Evolutionary conservation across 2,329 filamentous ascomycete genomes (phyloP).

Genomic region (Botrytis pseudocinerea): DNA sequence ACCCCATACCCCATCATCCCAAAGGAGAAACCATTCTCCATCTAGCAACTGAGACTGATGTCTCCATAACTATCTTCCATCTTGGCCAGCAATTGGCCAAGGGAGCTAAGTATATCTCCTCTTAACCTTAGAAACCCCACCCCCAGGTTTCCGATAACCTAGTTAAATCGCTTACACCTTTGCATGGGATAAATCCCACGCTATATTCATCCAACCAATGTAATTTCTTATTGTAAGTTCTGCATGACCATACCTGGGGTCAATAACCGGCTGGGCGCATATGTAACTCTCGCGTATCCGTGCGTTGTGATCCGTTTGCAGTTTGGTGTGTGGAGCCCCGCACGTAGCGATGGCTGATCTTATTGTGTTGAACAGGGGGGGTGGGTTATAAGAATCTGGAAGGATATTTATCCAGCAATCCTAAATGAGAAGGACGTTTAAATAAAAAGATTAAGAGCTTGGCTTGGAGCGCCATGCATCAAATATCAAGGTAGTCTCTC

Average conservation of each 20-base stretch:
- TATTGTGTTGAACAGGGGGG: background rate
- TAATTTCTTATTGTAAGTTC: background rate
- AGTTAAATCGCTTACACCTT: background rate
- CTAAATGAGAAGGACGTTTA: background rate
- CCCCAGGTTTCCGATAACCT: conserved; percentile 10
- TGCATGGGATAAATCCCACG: background rate
- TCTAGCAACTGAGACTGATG: background rate
- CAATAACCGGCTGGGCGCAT: conserved; percentile 5
- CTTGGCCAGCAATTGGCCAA: conserved; percentile 8
- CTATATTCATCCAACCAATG: conserved; percentile 5
- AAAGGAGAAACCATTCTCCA: conserved; percentile 10
- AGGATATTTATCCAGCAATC: conserved; percentile 15
- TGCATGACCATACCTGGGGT: background rate
- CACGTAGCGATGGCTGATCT: background rate
- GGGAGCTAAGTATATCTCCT: background rate
- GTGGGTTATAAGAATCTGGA: background rate
- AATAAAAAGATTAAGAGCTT: background rate
- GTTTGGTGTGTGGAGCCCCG: conserved; percentile 17
- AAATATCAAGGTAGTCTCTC: background rate
- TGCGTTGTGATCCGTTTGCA: conserved; percentile 2
- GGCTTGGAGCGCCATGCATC: background rate
- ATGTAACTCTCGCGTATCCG: background rate
- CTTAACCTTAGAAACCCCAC: background rate
- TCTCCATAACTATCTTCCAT: background rate
- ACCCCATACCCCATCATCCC: background rate